Conservation (phyloP, 1,284 basidiomycete genomes). For the Tausonia pullulans region DNA sequence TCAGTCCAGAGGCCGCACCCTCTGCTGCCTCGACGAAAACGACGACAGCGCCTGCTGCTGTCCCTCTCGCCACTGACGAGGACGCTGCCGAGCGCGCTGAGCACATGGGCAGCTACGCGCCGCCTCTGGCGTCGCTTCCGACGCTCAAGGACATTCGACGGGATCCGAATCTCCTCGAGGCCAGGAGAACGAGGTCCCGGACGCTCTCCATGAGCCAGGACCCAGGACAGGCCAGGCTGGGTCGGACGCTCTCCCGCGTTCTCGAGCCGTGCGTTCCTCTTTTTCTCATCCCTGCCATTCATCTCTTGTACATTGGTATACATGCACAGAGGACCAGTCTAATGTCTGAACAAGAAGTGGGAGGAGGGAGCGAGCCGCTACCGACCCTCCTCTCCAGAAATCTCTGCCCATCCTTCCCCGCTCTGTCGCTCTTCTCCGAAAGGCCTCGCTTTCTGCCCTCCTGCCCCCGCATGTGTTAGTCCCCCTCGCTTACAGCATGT, state of each 20-base stretch:
- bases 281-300: background rate
- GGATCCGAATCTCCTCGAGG: background rate
- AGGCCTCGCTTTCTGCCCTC: background rate
- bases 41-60: background rate
- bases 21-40: background rate
- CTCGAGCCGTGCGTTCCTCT: slow-evolving; percentile 1
- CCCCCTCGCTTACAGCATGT: too few relatives aligned
- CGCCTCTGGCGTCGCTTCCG: background rate
- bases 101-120: background rate
- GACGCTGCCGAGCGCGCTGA: too few relatives aligned
- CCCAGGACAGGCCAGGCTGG: background rate
- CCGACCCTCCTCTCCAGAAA: too few relatives aligned
- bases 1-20: background rate
- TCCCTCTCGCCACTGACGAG: background rate
- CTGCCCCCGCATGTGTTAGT: too few relatives aligned
- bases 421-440: background rate
- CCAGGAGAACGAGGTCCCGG: background rate
- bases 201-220: background rate
- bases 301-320: background rate
- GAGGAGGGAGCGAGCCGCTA: too few relatives aligned
- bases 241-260: slow-evolving; percentile 6
- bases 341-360: background rate
- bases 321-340: background rate
- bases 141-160: slow-evolving; percentile 10
- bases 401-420: background rate